Conservation (phyloP, 208 protist genomes). For the Trypanosoma lewisi region DNA sequence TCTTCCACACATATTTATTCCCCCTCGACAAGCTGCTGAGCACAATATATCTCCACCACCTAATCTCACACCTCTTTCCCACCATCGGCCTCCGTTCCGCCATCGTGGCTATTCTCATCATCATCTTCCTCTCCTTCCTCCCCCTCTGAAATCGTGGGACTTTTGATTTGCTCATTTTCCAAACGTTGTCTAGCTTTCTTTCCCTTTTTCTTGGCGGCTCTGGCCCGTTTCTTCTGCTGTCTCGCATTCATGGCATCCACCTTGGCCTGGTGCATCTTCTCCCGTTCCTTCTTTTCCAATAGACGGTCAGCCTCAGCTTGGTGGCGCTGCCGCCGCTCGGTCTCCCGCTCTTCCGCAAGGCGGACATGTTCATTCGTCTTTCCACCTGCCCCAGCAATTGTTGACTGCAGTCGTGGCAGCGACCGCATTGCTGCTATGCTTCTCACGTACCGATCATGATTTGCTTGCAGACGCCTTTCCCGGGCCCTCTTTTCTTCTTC, state of each 20-base stretch:
- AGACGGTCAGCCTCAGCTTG: constrained; percentile 33
- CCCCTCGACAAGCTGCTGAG: too few relatives aligned
- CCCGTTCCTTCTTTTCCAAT: constrained; percentile 28
- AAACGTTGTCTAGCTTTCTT: constrained; percentile 21
- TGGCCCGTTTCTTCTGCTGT: constrained; percentile 52
- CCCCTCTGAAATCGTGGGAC: constrained; percentile 22
- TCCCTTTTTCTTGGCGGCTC: constrained; percentile 31
- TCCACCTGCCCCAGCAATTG: constrained; percentile 77
- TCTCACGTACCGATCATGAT: constrained; percentile 76
- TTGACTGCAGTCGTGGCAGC: constrained; percentile 72
- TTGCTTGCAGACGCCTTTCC: constrained; percentile 51
- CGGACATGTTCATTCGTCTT: constrained; percentile 74
- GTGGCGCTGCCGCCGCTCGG: constrained; percentile 47
- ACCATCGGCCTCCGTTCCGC: constrained; percentile 25
- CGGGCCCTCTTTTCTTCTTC: constrained; percentile 54
- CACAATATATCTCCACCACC: too few relatives aligned
- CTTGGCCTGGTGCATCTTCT: constrained; percentile 47
- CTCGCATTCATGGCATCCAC: constrained; percentile 32
- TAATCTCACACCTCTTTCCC: too few relatives aligned
- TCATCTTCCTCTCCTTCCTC: constrained; percentile 29
- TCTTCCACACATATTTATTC: too few relatives aligned
- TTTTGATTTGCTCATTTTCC: constrained; percentile 25
- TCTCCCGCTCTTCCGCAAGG: constrained; percentile 64
- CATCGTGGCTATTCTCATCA: too few relatives aligned
- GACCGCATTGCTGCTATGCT: constrained; percentile 68